Evolutionary conservation across 768 basidiomycete genomes (phyloP), one percentile per base, ranked within the genome.

Genomic region (Pulveroboletus sp.): DNA sequence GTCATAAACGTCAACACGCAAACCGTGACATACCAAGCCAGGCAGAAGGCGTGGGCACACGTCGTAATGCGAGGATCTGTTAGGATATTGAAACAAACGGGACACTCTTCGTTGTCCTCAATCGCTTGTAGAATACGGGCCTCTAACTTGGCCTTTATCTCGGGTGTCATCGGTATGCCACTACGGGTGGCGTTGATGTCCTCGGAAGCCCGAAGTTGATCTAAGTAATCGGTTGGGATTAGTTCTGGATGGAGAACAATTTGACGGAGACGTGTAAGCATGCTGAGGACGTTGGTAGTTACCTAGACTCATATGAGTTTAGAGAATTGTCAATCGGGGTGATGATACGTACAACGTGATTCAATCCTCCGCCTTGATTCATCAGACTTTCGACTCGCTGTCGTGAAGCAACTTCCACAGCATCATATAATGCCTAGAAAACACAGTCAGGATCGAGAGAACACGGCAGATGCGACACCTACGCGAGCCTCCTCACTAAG

Each of bases 231-330:
- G 8, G 70, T 54, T 5, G 91, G 91, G 42, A 91, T 71, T 22
- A 94, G 74, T 2, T 80, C 81, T 0, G 90, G 86, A 60, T 93
- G 89, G 22, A 92, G 77, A 16, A 78, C 85, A 17, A 93, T 70
- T 67, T 94, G 92, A 26, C 91, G 81, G 64, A 94, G 73, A 16
- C 92, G 85, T 8, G 89, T 92, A n/a, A 93, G 77, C 77, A 93
- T 82, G 53, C 85, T 84, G 31, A 91, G 67, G 13, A 89, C 81
- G 57, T 85, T 84, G 2, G 80, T 80, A 49, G 83, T 80, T 1
- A 81, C 74, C 86, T 89, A 53, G 17, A 49, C 22, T 44, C 37
- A 48, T 37, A 38, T 51, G 32, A 53, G 50, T 51, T 10, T 42
- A 27, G 39, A 29, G 31, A 34, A 40, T 6, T 12, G 24, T 14